These are phyloP conservation scores for Flammula alnicola DNA, from an alignment of 1,284 basidiomycete genomes.

Conservation along the genomic window DNA sequence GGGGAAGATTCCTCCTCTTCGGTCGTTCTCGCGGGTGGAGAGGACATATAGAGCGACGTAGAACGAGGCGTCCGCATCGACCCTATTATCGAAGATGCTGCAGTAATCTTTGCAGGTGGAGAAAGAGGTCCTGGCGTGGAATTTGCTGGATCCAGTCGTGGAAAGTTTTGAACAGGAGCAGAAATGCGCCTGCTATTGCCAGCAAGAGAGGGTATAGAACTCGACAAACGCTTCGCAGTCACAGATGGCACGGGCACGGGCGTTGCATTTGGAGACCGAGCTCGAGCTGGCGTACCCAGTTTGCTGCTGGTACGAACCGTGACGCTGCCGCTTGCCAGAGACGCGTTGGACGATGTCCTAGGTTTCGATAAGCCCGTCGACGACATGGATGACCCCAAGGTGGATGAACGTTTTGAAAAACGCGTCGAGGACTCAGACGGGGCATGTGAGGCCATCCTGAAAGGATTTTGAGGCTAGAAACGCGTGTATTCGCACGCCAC, in stretches of 20 bases:
- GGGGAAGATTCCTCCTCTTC: conserved; percentile 23
- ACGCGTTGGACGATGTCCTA: conserved; percentile 31
- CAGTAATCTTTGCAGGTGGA: conserved; percentile 13
- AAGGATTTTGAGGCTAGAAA: no score
- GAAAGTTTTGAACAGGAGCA: conserved; percentile 30
- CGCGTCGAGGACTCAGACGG: conserved; percentile 27
- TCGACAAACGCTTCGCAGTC: conserved; percentile 27
- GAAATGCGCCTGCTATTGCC: conserved; percentile 28
- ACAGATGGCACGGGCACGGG: conserved; percentile 29
- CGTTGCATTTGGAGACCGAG: conserved; percentile 27
- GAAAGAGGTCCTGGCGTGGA: conserved; percentile 19
- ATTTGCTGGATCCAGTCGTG: conserved; percentile 24
- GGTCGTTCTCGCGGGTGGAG: conserved; percentile 21
- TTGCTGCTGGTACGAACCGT: conserved; percentile 29
- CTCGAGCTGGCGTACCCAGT: conserved; percentile 17
- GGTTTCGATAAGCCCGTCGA: conserved; percentile 29
- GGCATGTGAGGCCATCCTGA: conserved; percentile 7
- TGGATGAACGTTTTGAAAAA: conserved; percentile 30
- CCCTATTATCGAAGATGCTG: conserved; percentile 30
- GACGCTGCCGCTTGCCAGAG: conserved; percentile 30
- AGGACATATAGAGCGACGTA: conserved; percentile 32
- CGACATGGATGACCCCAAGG: conserved; percentile 23
- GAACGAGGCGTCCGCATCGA: conserved; percentile 34
- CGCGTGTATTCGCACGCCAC: no score
- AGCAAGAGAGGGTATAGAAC: conserved; percentile 27